Evolutionary conservation across 1,284 basidiomycete genomes (phyloP).

Genomic region (Moniliella sp.): DNA sequence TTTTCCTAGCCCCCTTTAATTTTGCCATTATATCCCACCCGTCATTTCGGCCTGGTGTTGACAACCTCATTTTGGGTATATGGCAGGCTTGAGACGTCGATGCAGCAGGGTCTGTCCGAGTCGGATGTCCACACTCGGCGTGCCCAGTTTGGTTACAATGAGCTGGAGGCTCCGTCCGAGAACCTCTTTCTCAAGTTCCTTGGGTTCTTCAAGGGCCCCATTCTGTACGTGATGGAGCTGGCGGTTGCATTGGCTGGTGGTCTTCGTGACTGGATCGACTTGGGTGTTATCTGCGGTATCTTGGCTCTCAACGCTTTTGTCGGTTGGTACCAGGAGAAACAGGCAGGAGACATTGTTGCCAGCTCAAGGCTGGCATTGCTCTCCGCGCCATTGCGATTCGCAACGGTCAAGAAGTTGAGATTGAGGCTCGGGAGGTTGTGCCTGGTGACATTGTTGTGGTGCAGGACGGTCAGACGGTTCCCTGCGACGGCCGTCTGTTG

Average conservation of each 20-base stretch:
- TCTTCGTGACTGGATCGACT: conserved; percentile 38
- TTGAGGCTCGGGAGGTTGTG: conserved; percentile 41
- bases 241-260: conserved; percentile 35
- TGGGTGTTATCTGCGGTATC: conserved; percentile 39
- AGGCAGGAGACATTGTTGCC: conserved; percentile 40
- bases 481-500: conserved; percentile 41
- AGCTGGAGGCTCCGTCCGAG: conserved; percentile 31
- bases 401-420: conserved; percentile 38
- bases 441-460: conserved; percentile 40
- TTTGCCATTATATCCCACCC: too few species aligned
- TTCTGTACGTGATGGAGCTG: conserved; percentile 36
- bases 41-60: not conserved
- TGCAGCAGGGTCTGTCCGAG: conserved; percentile 36
- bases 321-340: conserved; percentile 44
- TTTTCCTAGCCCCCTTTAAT: too few species aligned
- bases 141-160: conserved; percentile 33
- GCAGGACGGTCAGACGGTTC: conserved; percentile 40
- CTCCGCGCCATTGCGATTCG: conserved; percentile 39
- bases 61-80: not conserved
- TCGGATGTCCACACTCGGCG: conserved; percentile 35
- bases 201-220: conserved; percentile 35
- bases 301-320: conserved; percentile 39
- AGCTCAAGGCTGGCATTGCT: conserved; percentile 43
- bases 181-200: conserved; percentile 40
- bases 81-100: conserved; percentile 38